These are phyloP conservation scores for Thyridium curvatum DNA, from an alignment of 2,329 filamentous ascomycete species.

Conservation along the genomic window DNA sequence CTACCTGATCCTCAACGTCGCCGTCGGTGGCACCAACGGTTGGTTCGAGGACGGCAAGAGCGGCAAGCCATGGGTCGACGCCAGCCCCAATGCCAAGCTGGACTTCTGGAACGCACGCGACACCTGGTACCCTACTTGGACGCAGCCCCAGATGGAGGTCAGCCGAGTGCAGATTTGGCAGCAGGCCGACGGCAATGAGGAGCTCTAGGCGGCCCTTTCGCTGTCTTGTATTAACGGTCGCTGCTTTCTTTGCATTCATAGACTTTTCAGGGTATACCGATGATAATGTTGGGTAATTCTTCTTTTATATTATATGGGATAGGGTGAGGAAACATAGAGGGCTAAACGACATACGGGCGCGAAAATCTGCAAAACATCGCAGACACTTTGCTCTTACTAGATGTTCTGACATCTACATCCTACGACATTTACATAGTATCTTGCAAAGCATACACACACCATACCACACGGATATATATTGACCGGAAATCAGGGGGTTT, in stretches of 20 bases:
- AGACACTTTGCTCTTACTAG: too few species aligned
- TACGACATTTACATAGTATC: too few species aligned
- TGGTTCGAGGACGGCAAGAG: slow-evolving; percentile 72
- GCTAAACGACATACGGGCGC: too few species aligned
- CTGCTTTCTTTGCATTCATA: slow-evolving; percentile 5
- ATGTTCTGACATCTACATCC: too few species aligned
- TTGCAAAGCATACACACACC: too few species aligned
- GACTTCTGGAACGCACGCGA: slow-evolving; percentile 71
- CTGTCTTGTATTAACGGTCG: not conserved
- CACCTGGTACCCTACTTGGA: slow-evolving; percentile 67
- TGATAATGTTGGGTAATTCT: too few species aligned
- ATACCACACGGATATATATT: too few species aligned
- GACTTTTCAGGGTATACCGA: too few species aligned
- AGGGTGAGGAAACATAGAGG: too few species aligned
- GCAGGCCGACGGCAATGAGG: slow-evolving; percentile 58
- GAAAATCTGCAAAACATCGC: too few species aligned
- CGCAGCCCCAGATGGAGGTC: slow-evolving; percentile 59
- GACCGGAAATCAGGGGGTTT: too few species aligned
- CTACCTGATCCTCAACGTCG: slow-evolving; percentile 70
- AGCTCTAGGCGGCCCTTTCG: slow-evolving; percentile 26
- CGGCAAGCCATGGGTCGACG: slow-evolving; percentile 76
- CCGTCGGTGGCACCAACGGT: slow-evolving; percentile 72
- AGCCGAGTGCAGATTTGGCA: slow-evolving; percentile 66
- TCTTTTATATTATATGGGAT: too few species aligned
- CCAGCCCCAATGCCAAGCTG: slow-evolving; percentile 55